Conservation (phyloP, 116 monocot genomes). For the Zostera marina region DNA sequence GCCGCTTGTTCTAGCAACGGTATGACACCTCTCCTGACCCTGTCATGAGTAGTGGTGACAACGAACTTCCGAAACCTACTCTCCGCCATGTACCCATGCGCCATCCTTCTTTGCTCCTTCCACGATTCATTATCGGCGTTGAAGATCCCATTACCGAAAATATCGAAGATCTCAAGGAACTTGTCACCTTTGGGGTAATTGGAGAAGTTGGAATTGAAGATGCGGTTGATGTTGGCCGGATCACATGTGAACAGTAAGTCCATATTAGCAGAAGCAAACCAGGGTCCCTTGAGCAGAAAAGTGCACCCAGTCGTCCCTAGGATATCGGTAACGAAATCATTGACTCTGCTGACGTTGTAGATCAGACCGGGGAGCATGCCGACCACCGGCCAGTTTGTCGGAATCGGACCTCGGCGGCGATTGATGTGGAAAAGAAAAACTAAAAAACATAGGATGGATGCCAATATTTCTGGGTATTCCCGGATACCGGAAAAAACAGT, state of each 20-base stretch:
- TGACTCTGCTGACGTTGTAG: conserved; percentile 12
- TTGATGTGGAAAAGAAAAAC: background rate
- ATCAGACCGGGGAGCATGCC: conserved; percentile 37
- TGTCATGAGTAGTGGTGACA: background rate
- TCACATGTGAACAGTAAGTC: conserved; percentile 27
- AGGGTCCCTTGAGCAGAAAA: conserved; percentile 31
- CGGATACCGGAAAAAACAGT: background rate
- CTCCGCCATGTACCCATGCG: conserved; percentile 16
- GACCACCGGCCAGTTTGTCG: conserved; percentile 29
- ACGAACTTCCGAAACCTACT: conserved; percentile 12
- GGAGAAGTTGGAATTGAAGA: conserved; percentile 43
- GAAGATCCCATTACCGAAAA: conserved; percentile 42
- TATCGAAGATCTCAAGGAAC: conserved; percentile 44
- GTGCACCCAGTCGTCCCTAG: conserved; percentile 8
- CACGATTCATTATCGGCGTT: conserved; percentile 31
- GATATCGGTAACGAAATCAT: conserved; percentile 12
- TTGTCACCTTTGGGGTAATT: conserved; percentile 49
- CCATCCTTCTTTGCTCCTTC: conserved; percentile 27
- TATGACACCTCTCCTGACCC: conserved; percentile 14
- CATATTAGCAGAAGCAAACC: conserved; percentile 20
- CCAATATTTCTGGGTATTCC: conserved; percentile 8
- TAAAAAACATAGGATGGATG: conserved; percentile 10
- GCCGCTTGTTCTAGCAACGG: conserved; percentile 15
- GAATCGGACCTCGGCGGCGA: background rate
- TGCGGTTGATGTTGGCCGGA: conserved; percentile 37